Percentiles rank a stretch among this genome's conserved stretches.
These are phyloP conservation scores for Falciphora oryzae DNA, from an alignment of 2,329 filamentous ascomycete genomes.

Conservation along the genomic window DNA sequence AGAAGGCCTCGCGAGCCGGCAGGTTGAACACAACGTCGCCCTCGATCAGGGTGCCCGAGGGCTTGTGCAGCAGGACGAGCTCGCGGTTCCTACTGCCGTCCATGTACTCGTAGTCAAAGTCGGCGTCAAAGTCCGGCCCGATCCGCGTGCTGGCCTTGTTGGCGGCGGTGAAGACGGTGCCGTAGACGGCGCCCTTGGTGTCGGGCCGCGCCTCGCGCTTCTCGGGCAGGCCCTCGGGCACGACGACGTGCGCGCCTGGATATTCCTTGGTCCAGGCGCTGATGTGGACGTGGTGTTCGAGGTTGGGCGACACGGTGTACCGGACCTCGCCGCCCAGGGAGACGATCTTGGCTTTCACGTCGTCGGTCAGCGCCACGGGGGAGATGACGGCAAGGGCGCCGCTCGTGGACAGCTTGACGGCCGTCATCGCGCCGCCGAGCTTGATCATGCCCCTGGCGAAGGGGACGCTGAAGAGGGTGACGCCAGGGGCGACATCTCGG, in stretches of 20 bases:
- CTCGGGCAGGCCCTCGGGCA: conserved; percentile 54
- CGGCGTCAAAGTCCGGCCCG: conserved; percentile 54
- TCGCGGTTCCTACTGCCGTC: background rate
- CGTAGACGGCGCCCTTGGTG: conserved; percentile 6
- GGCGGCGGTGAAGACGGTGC: conserved; percentile 7
- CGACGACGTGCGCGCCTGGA: conserved; percentile 57
- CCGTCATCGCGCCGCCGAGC: conserved; percentile 61
- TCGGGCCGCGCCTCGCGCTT: conserved; percentile 43
- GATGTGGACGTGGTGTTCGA: conserved; percentile 64
- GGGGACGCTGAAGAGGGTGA: conserved; percentile 57
- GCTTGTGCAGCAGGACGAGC: background rate
- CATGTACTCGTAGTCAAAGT: conserved; percentile 60
- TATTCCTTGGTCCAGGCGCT: conserved; percentile 57
- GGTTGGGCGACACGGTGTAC: conserved; percentile 59
- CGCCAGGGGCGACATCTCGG: conserved; percentile 54
- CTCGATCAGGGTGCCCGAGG: conserved; percentile 2
- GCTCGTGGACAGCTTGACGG: conserved; percentile 52
- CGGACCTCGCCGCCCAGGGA: conserved; percentile 45
- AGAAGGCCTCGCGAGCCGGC: conserved; percentile 1
- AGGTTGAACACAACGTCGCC: background rate
- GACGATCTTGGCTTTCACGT: conserved; percentile 44
- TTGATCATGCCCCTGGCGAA: conserved; percentile 61
- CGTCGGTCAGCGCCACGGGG: conserved; percentile 55
- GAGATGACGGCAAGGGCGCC: conserved; percentile 62
- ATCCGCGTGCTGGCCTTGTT: conserved; percentile 30